Conservation (phyloP, 1,139 yeast species). For the Wickerhamomyces sp. region DNA sequence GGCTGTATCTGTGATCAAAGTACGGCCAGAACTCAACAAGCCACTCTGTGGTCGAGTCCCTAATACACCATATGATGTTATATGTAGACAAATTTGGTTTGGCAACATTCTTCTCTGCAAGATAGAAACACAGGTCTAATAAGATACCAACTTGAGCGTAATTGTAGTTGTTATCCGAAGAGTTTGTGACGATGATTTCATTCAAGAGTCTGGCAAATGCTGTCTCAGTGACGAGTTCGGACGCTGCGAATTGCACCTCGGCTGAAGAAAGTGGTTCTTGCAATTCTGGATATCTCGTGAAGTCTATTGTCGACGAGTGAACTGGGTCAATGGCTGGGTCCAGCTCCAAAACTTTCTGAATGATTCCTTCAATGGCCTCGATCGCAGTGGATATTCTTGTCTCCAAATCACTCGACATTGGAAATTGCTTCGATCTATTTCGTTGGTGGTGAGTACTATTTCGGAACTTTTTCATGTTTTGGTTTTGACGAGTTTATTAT, state of each 20-base stretch:
- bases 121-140: constrained; percentile 15
- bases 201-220: constrained; percentile 7
- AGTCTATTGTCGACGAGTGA: not conserved
- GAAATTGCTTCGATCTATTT: too few relatives aligned
- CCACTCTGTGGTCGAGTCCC: constrained; percentile 11
- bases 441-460: not conserved
- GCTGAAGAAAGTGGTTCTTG: not conserved
- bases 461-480: not conserved
- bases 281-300: not conserved
- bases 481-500: too few relatives aligned
- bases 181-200: constrained; percentile 7
- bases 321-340: not conserved
- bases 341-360: not conserved
- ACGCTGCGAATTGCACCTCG: not conserved
- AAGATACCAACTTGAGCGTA: constrained; percentile 12
- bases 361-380: too few relatives aligned
- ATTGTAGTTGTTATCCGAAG: constrained; percentile 11
- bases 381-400: not conserved
- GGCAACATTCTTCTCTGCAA: constrained; percentile 5
- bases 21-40: constrained; percentile 18
- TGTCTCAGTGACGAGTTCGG: constrained; percentile 7
- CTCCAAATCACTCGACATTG: constrained; percentile 1
- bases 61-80: constrained; percentile 7
- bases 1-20: constrained; percentile 11
- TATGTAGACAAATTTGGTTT: constrained; percentile 11